Evolutionary conservation across 2,329 filamentous ascomycete genomes (phyloP).

Genomic region (Conoideocrella luteorostrata): DNA sequence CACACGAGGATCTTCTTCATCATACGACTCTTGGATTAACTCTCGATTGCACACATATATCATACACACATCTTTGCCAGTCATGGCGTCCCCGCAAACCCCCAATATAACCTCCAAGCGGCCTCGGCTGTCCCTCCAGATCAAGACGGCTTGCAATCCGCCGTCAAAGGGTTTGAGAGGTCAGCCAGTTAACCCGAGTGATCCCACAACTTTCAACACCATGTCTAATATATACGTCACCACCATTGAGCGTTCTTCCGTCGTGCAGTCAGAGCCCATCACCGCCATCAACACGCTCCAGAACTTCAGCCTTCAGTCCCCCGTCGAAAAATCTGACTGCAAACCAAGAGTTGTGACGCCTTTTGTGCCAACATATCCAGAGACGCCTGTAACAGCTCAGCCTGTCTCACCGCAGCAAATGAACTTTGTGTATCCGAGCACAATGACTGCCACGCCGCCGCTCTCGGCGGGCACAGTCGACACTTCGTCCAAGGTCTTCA

Average conservation of each 20-base stretch:
- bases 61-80: background rate
- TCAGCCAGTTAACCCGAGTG: slow-evolving; percentile 43
- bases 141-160: slow-evolving; percentile 36
- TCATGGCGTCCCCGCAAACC: slow-evolving; percentile 18
- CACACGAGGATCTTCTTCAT: background rate
- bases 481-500: slow-evolving; percentile 35
- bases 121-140: slow-evolving; percentile 52
- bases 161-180: slow-evolving; percentile 27
- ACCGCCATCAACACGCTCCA: slow-evolving; percentile 41
- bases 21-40: background rate
- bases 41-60: no score
- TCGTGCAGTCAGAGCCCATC: slow-evolving; percentile 38
- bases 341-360: slow-evolving; percentile 35
- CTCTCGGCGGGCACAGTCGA: slow-evolving; percentile 49
- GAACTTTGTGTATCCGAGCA: slow-evolving; percentile 45
- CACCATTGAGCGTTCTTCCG: slow-evolving; percentile 53
- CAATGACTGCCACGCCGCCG: slow-evolving; percentile 54
- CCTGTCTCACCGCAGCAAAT: slow-evolving; percentile 40
- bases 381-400: slow-evolving; percentile 48
- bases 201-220: slow-evolving; percentile 59
- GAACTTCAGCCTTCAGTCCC: slow-evolving; percentile 24
- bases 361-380: slow-evolving; percentile 40
- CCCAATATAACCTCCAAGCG: slow-evolving; percentile 32
- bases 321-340: slow-evolving; percentile 23
- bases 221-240: slow-evolving; percentile 59